These are phyloP conservation scores for Osmozyma mogii DNA, from an alignment of 805 yeast species.

Conservation along the genomic window DNA sequence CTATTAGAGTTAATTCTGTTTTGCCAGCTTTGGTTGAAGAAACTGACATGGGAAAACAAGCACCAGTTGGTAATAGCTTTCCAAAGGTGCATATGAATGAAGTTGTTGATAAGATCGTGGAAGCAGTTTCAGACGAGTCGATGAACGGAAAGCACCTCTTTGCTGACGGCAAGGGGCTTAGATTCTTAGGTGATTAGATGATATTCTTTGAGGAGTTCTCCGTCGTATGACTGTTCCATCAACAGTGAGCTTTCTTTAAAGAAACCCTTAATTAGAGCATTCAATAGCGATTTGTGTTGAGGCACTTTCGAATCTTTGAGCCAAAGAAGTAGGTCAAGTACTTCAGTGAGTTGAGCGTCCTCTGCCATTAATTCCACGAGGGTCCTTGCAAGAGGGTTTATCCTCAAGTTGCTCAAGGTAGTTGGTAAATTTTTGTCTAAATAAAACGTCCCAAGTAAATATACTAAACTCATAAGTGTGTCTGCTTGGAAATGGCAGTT, in stretches of 20 bases:
- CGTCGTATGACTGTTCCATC: too few relatives aligned
- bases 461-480: too few relatives aligned
- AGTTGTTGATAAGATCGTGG: conserved; percentile 18
- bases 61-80: conserved; percentile 14
- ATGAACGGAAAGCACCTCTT: conserved; percentile 26
- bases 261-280: too few relatives aligned
- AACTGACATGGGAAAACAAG: conserved; percentile 55
- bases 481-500: too few relatives aligned
- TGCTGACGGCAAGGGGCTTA: conserved; percentile 11
- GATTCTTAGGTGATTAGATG: too few relatives aligned
- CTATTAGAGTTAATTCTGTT: conserved; percentile 55
- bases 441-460: not conserved
- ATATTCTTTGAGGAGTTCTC: too few relatives aligned
- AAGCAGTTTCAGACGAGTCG: conserved; percentile 9
- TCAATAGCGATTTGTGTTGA: too few relatives aligned
- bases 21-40: conserved; percentile 60
- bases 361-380: not conserved
- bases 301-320: not conserved
- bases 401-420: not conserved
- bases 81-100: conserved; percentile 16
- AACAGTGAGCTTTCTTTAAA: too few relatives aligned
- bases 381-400: not conserved
- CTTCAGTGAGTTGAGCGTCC: not conserved
- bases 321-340: not conserved
- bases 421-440: not conserved